Base-by-base conservation (phyloP, 225 moss, liverwort and hornwort genomes). In the Physcomitrellopsis africana region DNA sequence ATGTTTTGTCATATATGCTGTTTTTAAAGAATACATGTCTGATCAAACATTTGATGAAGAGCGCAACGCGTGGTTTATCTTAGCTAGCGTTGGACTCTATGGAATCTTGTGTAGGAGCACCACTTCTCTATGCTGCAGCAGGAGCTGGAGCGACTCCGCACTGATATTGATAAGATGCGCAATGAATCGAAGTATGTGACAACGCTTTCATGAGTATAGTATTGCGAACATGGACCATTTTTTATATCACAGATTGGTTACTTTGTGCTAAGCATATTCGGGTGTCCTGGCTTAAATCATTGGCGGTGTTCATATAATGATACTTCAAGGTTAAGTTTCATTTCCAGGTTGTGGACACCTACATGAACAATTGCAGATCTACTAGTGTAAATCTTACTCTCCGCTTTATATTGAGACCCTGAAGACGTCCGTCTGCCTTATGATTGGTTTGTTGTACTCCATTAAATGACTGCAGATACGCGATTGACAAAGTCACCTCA, bases 151-250 rank as follows among this genome's bases (percentile, higher is more conserved):
- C 89, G 96, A 78, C 88, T 94, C 42, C 90, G 94, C 77, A 96
- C 92, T 65, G 96, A 96, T 70, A 94, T 96, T 79, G 96, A 96
- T 72, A 96, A 96, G 84, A 89, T 96, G 94, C 89, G 96, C 77
- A 92, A 91, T 83, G 96, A 96, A 82, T 85, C 92, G 77, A 96
- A 92, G 96, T 96, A 57, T 76, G 83, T 84, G 70, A 37, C 59
- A 15, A 10, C 18, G 37, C 37, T 45, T 57, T 51, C 17, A 47
- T 42, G 24, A 54, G 51, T 48, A 42, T 5, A 69, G 27, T 66
- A 66, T 76, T 29, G 49, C 49, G 63, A 60, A 49, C 48, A 68
- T 74, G 20, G 61, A 18, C 18, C 57, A 26, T 14, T 66, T 20
- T 75, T 55, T 11, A 51, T 41, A 68, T 43, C 9, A 45, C 18